phyloP scores from a whole-genome alignment of 306 rosid species.

The Betula pendula region DNA sequence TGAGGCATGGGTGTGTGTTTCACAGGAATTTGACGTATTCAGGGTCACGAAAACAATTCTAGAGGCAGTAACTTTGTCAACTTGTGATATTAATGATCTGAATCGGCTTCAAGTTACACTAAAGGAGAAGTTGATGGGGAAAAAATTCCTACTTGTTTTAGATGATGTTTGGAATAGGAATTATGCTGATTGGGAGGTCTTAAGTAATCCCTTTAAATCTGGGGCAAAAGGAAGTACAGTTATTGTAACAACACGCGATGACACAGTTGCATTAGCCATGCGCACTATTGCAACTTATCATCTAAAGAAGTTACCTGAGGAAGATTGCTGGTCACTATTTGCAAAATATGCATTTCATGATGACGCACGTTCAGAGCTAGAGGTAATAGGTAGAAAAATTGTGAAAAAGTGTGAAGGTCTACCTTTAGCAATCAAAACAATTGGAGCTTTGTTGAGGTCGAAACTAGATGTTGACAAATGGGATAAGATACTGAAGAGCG shows the following conservation, averaged over 20 bases:
- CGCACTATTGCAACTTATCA: background rate
- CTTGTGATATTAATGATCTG: background rate
- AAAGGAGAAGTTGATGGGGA: background rate
- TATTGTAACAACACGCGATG: slow-evolving; percentile 19
- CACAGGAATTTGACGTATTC: background rate
- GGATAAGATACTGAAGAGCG: background rate
- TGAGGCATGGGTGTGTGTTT: background rate
- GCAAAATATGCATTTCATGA: slow-evolving; percentile 12
- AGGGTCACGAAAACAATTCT: background rate
- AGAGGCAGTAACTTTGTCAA: background rate
- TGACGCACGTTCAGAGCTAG: background rate
- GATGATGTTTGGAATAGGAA: slow-evolving; percentile 34
- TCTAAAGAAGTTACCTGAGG: slow-evolving; percentile 7
- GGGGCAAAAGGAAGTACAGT: slow-evolving; percentile 17
- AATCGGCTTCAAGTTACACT: background rate
- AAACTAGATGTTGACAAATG: slow-evolving; percentile 10
- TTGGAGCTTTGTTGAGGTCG: slow-evolving; percentile 23
- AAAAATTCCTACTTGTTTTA: slow-evolving; percentile 24
- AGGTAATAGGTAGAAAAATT: slow-evolving; percentile 12
- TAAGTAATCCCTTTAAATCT: slow-evolving; percentile 2
- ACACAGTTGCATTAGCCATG: slow-evolving; percentile 13
- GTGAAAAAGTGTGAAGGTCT: slow-evolving; percentile 23
- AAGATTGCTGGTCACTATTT: slow-evolving; percentile 29
- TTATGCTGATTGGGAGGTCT: background rate
- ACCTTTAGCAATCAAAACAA: slow-evolving; percentile 20